A percentile compares a stretch with the other conserved stretches of the same genome.
Conservation (phyloP, 257 asterid genomes). For the Leptodermis oblonga region DNA sequence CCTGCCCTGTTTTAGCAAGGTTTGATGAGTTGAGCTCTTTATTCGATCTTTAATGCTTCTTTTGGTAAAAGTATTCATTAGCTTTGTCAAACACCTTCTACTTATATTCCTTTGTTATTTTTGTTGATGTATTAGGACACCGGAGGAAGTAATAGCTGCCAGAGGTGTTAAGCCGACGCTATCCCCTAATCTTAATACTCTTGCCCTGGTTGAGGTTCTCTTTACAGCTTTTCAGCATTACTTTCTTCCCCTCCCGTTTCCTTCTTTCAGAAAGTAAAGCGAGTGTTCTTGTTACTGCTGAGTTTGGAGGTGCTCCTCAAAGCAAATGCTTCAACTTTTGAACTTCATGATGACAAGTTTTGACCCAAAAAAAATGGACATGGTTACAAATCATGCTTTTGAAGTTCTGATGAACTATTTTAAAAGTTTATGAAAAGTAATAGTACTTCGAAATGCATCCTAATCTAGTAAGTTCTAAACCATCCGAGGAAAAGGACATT, state of each 20-base stretch:
- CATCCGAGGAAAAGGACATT: background rate
- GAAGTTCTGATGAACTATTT: background rate
- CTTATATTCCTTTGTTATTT: constrained; percentile 14
- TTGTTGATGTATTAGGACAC: constrained; percentile 55
- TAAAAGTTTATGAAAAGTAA: background rate
- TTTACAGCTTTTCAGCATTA: constrained; percentile 19
- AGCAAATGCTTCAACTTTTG: background rate
- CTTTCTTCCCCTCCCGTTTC: background rate
- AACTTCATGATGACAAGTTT: background rate
- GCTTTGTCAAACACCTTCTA: constrained; percentile 5
- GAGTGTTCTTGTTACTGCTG: background rate
- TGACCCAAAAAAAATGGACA: background rate
- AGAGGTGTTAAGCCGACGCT: constrained; percentile 97
- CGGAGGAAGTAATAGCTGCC: constrained; percentile 96
- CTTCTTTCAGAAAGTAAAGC: background rate
- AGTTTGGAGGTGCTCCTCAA: background rate
- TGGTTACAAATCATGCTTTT: background rate
- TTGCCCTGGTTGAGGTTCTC: constrained; percentile 89
- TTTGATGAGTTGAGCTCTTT: constrained; percentile 13
- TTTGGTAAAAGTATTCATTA: constrained; percentile 11
- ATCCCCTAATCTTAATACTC: constrained; percentile 92
- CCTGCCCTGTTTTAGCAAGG: constrained; percentile 95
- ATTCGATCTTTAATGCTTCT: background rate
- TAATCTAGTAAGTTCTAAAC: background rate
- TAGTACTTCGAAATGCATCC: background rate